These are phyloP conservation scores for Pseudocercospora eumusae DNA, from an alignment of 2,329 filamentous ascomycete genomes.

Conservation along the genomic window DNA sequence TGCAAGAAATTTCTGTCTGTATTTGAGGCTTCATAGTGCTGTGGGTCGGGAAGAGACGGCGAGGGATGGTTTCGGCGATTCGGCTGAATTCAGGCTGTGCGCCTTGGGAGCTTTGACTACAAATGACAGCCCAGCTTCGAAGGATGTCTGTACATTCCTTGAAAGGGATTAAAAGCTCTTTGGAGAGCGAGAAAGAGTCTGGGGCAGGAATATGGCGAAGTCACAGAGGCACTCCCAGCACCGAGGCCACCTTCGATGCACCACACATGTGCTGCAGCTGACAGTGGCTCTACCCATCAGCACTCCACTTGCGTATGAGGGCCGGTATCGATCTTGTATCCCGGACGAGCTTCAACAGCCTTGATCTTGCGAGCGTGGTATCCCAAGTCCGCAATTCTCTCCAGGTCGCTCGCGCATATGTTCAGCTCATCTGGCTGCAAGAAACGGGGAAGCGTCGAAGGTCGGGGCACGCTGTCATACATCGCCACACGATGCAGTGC, in stretches of 20 bases:
- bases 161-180: too few species aligned
- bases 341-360: too few species aligned
- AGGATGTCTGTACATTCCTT: too few species aligned
- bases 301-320: conserved; percentile 2
- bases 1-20: background rate
- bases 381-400: background rate
- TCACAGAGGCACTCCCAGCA: too few species aligned
- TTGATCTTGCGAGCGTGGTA: background rate
- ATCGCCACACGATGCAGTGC: background rate
- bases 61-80: background rate
- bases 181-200: too few species aligned
- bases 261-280: too few species aligned
- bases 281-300: too few species aligned
- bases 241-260: too few species aligned
- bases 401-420: conserved; percentile 4
- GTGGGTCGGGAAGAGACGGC: background rate
- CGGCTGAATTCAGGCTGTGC: background rate
- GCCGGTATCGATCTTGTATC: background rate
- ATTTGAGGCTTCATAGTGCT: background rate
- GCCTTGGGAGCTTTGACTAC: too few species aligned
- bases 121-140: too few species aligned
- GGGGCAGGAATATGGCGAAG: too few species aligned
- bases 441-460: background rate
- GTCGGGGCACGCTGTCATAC: background rate
- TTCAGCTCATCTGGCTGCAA: background rate